Evolutionary conservation across 106 monocot genomes (phyloP), one percentile per base, ranked within the genome.

Genomic region (Dioscorea alata): DNA sequence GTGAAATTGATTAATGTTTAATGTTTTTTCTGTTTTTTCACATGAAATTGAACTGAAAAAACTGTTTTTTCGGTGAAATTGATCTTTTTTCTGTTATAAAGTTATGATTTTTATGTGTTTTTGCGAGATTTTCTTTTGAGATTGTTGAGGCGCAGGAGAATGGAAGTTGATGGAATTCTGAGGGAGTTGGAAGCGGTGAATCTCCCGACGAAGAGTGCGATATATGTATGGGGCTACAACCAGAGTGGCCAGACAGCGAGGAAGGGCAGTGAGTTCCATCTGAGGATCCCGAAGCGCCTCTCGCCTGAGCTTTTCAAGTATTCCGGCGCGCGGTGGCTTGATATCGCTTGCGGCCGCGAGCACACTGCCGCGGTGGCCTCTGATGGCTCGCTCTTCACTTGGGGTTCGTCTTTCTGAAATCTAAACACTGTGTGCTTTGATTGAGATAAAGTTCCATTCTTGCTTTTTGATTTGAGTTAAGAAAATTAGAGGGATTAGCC

Each of bases 181-280:
- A 68, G 70, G 23, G 80, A 83, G 42, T 73, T 59, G 60, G 75
- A 42, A 49, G 60, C 70, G 24, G 72, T 53, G 63, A 79, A 62
- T 13, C 35, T 79, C 9, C 88, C 92, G 6, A 82, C 82, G 4
- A 87, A 83, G 80, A 99, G 89, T 24, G 89, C 86, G 13, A 99
- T 99, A 22, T 99, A 99, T 57, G 53, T 90, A 16, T 99, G 97
- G 97, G 97, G 97, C 1, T 92, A 99, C 63, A 99, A 99, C 60
- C 79, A 92, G n/a, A 78, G 84, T 14, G 97, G 97, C 17, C 97
- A 99, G 76, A 99, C 97, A 2, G 97, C 87, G 4, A 68, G 92
- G 65, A 77, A 81, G 54, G 82, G 81, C 12, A 73, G 79, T 19
- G 84, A 83, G 8, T 76, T 69, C 53, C 78, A 85, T 67, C 53